Evolutionary conservation across 805 yeast genomes (phyloP), one percentile per base, ranked within the genome.

Genomic region (Candida corydali): DNA sequence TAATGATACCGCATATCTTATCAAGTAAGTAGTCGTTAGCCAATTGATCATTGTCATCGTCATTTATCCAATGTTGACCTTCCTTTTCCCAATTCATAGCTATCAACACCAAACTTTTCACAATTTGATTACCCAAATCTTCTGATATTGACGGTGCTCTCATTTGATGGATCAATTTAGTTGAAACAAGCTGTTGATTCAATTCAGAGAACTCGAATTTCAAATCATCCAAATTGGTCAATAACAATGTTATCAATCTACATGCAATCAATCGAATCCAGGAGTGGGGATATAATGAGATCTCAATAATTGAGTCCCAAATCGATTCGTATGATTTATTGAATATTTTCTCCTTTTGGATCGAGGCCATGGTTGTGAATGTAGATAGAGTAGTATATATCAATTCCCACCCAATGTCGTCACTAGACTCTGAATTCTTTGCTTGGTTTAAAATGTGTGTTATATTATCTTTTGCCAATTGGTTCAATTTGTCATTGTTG

Each of bases 251-350:
- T 26, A 80, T 55, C 23, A 86, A 62, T 36, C 89, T 67, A 5
- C 81, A 62, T 1, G 94, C 65, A 4, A 73, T 61, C 40, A 83
- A 66, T 49, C 97, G 76, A 5, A 89, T 83, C 98, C 98, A 89
- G 1, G 93, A 71, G 58, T 89, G 97, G 2, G 97, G 97, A 54
- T 76, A 89, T 35, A 89, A 63, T 37, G 88, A 66, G 19, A 78
- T 59, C 3, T 70, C 72, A 17, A 76, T 65, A 3, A 83, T 58
- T 12, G 59, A 54, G 3, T 55, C 46, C 88, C 91, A 84, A 7
- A 73, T 48, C 0, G 17, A 14, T 31, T 59, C 66, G 47, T 63
- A 68, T 2, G 46, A 50, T 1, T 34, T 26, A 3, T 42, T 37
- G 32, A 65, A 65, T 7, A 57, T 50, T 0, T 43, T 38, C 8